Evolutionary conservation across 2,329 filamentous ascomycete species (phyloP).

Genomic region (Calonectria leucothoes): DNA sequence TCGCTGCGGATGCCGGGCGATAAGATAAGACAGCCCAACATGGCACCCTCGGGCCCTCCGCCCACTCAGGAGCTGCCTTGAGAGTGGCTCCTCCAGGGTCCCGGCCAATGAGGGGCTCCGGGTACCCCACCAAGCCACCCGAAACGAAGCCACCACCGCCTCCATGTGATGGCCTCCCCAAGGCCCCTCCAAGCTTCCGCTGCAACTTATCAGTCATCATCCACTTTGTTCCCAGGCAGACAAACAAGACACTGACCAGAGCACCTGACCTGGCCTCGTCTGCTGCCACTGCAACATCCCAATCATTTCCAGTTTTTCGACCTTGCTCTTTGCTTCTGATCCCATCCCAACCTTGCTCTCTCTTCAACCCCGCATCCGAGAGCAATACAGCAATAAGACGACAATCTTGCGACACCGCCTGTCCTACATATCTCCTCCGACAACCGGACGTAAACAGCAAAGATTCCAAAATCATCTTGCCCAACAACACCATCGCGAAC

Average conservation of each 20-base stretch:
- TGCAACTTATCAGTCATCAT: constrained; percentile 17
- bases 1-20: not conserved
- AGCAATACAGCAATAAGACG: constrained; percentile 2
- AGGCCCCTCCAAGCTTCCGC: constrained; percentile 13
- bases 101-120: constrained; percentile 35
- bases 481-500: not conserved
- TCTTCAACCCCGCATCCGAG: constrained; percentile 18
- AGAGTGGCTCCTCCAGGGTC: not conserved
- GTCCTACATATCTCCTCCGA: not conserved
- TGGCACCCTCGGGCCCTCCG: not conserved
- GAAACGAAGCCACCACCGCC: constrained; percentile 25
- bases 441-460: not conserved
- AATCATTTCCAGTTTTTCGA: not conserved
- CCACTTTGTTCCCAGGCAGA: constrained; percentile 23
- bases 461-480: not conserved
- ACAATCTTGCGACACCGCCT: not conserved
- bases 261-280: not conserved
- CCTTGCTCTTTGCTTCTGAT: not conserved
- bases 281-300: not conserved
- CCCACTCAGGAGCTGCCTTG: not conserved
- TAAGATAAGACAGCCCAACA: constrained; percentile 23
- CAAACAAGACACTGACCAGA: not conserved
- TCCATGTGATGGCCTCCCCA: constrained; percentile 46
- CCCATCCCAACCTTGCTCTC: no score
- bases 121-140: constrained; percentile 30